phyloP scores from a whole-genome alignment of 352 stramenopile species.

The Blastocystis hominis region DNA sequence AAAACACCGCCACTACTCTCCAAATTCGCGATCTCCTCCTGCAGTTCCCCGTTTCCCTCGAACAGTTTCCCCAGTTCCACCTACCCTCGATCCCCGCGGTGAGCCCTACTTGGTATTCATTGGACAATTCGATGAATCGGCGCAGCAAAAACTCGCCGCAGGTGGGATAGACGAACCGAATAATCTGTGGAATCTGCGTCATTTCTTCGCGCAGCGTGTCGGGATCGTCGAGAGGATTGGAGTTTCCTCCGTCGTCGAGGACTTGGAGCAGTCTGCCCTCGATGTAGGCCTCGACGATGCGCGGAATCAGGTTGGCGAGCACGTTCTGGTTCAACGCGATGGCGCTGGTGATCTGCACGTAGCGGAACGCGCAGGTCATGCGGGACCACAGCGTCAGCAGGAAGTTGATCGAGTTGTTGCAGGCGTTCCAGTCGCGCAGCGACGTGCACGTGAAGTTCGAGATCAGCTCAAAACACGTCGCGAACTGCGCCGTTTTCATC shows the following conservation, averaged over 20 bases:
- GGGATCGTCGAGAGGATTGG: constrained; percentile 47
- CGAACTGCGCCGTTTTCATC: constrained; percentile 37
- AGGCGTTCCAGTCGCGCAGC: constrained; percentile 50
- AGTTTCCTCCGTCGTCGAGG: not conserved
- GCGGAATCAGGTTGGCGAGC: constrained; percentile 7
- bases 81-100: not conserved
- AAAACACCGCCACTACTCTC: not conserved
- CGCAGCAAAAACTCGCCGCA: not conserved
- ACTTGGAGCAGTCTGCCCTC: constrained; percentile 29
- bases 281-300: constrained; percentile 36
- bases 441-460: constrained; percentile 51
- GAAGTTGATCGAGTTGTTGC: constrained; percentile 52
- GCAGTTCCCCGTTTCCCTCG: too few relatives aligned
- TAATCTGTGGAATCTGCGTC: constrained; percentile 50
- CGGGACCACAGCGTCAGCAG: constrained; percentile 49
- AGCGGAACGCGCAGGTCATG: constrained; percentile 52
- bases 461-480: constrained; percentile 15
- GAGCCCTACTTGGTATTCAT: constrained; percentile 24
- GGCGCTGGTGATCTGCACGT: constrained; percentile 1
- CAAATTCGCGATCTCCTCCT: not conserved
- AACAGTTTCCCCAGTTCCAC: not conserved
- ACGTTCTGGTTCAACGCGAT: not conserved
- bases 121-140: not conserved
- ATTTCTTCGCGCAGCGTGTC: constrained; percentile 42
- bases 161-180: constrained; percentile 25